Evolutionary conservation across 2,329 filamentous ascomycete species (phyloP), one percentile per base, ranked within the genome.

Genomic region (Pseudogymnoascus verrucosus): DNA sequence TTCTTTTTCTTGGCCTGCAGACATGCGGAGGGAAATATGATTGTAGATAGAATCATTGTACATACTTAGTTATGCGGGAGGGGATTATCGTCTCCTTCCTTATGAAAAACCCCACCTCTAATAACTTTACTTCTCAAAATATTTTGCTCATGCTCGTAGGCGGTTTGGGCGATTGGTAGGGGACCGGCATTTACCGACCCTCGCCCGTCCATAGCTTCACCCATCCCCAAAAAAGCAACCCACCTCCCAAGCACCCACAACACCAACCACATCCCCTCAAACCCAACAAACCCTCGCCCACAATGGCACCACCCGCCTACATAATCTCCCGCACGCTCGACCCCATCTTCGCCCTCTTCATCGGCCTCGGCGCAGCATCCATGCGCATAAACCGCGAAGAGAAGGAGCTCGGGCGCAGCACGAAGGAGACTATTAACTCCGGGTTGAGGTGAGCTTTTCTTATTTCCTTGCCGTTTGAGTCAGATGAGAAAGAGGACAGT

Each of bases 341-440:
- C 69, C 82, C 82, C 34, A 63, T 84, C 64, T 85, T 85, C 68
- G 82, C 82, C 23, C 64, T 79, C 39, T 72, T 77, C 65, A 82
- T 84, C 69, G 82, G 82, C 59, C 70, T 79, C 8, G 77, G 78
- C 7, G 80, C 82, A n/a, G 79, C 82, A 11, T 72, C 77, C 21
- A 73, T 80, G 19, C 78, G 82, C n/a, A 81, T 84, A 67, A 79
- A 78, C 63, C 77, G 82, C 11, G 82, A 84, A 67, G 78, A 84
- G 70, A 76, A 73, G 44, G 80, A 82, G 67, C 57, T 66, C 6
- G 72, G 73, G 1, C 67, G 65, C 11, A 71, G 63, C 57, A 71
- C 68, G 8, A 44, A 69, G 63, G 61, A 73, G 61, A 75, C 71
- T 14, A 64, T 74, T 36, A 66, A 73, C 68, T 65, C 69, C 61